A percentile compares a stretch with the other conserved stretches of the same genome.
These are phyloP conservation scores for Ophiostoma sp. DNA, from an alignment of 2,329 filamentous ascomycete species.

Conservation along the genomic window DNA sequence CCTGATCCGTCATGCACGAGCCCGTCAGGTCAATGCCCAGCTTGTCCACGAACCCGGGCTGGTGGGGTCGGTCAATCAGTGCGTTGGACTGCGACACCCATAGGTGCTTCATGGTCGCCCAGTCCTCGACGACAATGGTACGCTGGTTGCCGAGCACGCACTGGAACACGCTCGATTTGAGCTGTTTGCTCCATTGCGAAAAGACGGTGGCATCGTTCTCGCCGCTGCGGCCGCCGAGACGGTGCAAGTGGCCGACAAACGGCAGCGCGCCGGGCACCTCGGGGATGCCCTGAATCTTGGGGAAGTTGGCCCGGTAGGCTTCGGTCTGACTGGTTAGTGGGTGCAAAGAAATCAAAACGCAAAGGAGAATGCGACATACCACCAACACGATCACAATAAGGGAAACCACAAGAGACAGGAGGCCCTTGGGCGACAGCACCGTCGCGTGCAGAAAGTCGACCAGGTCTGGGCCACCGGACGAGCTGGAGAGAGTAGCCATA, in stretches of 20 bases:
- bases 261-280: constrained; percentile 19
- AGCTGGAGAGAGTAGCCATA: neutral
- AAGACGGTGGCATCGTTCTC: constrained; percentile 16
- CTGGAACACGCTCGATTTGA: constrained; percentile 4
- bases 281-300: constrained; percentile 16
- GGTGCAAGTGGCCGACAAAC: constrained; percentile 18
- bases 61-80: constrained; percentile 17
- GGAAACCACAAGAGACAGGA: neutral
- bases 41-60: constrained; percentile 21
- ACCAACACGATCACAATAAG: neutral
- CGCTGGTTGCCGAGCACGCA: constrained; percentile 21
- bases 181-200: constrained; percentile 6
- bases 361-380: neutral
- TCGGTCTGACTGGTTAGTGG: constrained; percentile 4
- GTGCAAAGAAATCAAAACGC: neutral
- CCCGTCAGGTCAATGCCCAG: constrained; percentile 18
- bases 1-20: constrained; percentile 20
- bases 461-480: constrained; percentile 1
- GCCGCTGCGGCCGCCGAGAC: constrained; percentile 11
- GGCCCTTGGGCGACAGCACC: constrained; percentile 12
- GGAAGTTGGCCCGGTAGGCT: constrained; percentile 17
- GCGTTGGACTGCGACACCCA: constrained; percentile 14
- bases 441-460: constrained; percentile 13
- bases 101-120: constrained; percentile 20
- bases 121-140: constrained; percentile 17